Percentiles rank a stretch among this genome's conserved stretches.
Conservation (phyloP, 495 filamentous ascomycete species). For the Hypomontagnella submonticulosa region DNA sequence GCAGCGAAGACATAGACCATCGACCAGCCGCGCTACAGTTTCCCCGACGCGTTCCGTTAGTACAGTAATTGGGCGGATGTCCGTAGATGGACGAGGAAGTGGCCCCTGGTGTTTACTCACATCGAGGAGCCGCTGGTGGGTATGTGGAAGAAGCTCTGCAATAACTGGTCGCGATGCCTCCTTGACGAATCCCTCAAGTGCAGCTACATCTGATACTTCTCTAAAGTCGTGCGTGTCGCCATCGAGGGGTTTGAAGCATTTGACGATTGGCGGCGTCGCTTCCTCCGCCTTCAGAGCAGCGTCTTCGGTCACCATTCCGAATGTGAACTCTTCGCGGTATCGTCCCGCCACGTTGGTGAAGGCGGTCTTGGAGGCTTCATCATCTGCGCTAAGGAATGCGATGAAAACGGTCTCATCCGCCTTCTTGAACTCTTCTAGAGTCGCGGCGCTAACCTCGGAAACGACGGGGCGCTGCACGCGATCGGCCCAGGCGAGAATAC, state of each 20-base stretch:
- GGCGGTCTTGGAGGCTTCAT: slow-evolving; percentile 19
- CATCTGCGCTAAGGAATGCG: slow-evolving; percentile 46
- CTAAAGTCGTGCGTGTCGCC: slow-evolving; percentile 44
- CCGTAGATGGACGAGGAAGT: background rate
- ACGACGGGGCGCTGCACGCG: slow-evolving; percentile 48
- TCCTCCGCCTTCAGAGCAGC: slow-evolving; percentile 25
- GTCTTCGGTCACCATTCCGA: slow-evolving; percentile 48
- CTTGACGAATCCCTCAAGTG: slow-evolving; percentile 50
- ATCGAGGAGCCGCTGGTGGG: slow-evolving; percentile 50
- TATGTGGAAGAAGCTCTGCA: slow-evolving; percentile 53
- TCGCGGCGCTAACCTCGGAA: slow-evolving; percentile 35
- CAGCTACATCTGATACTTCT: slow-evolving; percentile 32
- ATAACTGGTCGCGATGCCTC: slow-evolving; percentile 49
- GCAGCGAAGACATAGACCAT: slow-evolving; percentile 57
- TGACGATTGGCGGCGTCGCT: slow-evolving; percentile 43
- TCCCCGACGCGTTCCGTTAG: background rate
- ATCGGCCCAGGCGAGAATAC: slow-evolving; percentile 48
- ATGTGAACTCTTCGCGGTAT: slow-evolving; percentile 53
- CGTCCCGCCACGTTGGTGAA: slow-evolving; percentile 46
- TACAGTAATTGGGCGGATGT: background rate
- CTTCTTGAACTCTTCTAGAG: slow-evolving; percentile 47
- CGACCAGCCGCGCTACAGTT: slow-evolving; percentile 49
- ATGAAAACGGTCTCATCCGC: slow-evolving; percentile 54
- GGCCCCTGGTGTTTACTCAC: slow-evolving; percentile 36
- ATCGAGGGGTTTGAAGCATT: slow-evolving; percentile 52